Evolutionary conservation across 768 basidiomycete species (phyloP), one percentile per base, ranked within the genome.

Genomic region (Leccinum sublutescens): DNA sequence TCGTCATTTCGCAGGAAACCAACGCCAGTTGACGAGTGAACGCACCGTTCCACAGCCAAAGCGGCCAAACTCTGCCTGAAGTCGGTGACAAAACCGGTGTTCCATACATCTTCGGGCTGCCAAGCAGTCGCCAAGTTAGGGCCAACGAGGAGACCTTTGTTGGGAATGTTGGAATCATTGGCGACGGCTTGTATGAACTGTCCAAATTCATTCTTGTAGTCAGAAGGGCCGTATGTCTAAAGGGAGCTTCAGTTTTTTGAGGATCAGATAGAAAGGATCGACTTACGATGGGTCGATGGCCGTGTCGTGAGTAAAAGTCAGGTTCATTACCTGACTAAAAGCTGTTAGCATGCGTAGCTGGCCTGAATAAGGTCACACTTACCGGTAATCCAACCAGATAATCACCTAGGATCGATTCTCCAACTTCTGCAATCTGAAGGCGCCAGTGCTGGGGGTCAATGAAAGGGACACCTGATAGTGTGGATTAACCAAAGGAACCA

Each of bases 321-420:
- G 89, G 90, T 72, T 92, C 90, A 68, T 92, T 91, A 3, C 86
- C 89, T 2, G 85, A 81, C 68, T 89, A 86, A 8, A 38, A 19
- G 52, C 1, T 27, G 31, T 27, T 9, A 9, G 54, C 48, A 34
- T 23, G 49, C 6, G 14, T 52, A 9, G 27, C 5, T 29, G 25
- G 15, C 34, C 23, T 25, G 38, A 17, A 29, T 25, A 15, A 9
- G 21, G 43, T 25, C 23, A 34, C 17, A 12, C 64, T n/a, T n/a
- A 58, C 64, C 43, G 66, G 65, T 12, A 89, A 71, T 0, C 86
- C 90, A 17, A 87, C 70, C n/a, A 92, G 74, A 60, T 83, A 78
- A 51, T 80, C 74, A 1, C 90, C 90, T 1, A 92, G 76, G 59
- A 90, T 85, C 17, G 71, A 61, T 67, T 89, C 80, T 6, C 83